Percentiles rank a stretch among this genome's conserved stretches.
These are phyloP conservation scores for Fraxinus baroniana DNA, from an alignment of 305 asterid species.

Conservation along the genomic window DNA sequence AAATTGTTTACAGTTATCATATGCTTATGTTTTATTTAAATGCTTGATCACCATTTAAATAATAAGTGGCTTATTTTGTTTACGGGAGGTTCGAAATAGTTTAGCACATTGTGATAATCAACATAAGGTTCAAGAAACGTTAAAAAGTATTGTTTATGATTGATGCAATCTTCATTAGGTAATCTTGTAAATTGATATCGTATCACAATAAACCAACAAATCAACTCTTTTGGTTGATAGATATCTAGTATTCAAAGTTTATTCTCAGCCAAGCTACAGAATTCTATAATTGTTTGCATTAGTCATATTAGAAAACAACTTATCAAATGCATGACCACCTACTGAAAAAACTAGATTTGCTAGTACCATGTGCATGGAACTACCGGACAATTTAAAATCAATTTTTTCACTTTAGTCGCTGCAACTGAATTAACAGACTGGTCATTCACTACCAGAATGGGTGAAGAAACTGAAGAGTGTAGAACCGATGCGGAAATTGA, in stretches of 20 bases:
- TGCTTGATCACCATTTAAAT: neutral
- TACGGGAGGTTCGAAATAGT: neutral
- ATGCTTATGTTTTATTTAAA: neutral
- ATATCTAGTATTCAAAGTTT: neutral
- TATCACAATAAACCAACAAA: slow-evolving; percentile 6
- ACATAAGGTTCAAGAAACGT: neutral
- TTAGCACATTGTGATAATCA: neutral
- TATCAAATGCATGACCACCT: slow-evolving; percentile 2
- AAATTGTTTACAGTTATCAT: neutral
- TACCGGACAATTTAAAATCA: neutral
- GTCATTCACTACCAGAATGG: slow-evolving; percentile 1
- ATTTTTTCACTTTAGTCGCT: slow-evolving; percentile 10
- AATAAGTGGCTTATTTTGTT: neutral
- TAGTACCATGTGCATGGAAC: neutral
- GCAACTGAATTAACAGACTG: slow-evolving; percentile 4
- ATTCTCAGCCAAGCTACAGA: slow-evolving; percentile 7
- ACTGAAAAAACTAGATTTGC: neutral
- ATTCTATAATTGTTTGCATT: neutral
- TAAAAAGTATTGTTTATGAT: neutral
- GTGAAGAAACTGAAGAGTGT: neutral
- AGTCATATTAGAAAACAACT: neutral
- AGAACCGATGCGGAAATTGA: slow-evolving; percentile 3
- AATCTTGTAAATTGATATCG: neutral
- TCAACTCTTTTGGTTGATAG: neutral
- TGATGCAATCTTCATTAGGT: neutral